Evolutionary conservation across 176 grass and related monocot species (phyloP), one percentile per base, ranked within the genome.

Genomic region (Lolium perenne): DNA sequence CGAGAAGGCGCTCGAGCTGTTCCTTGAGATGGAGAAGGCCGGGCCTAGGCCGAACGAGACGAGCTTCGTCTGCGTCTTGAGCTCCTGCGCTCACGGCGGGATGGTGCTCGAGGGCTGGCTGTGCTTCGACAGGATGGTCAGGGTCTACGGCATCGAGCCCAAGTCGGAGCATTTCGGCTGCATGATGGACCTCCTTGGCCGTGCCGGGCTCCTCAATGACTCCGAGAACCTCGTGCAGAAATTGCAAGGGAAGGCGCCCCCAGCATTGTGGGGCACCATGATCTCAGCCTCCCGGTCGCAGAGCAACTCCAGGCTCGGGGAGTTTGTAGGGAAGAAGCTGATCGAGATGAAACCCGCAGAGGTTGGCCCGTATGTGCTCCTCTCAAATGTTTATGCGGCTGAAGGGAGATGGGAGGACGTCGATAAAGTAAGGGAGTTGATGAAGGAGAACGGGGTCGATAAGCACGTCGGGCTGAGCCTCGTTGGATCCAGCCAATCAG

Each of bases 31-130:
- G 91, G 91, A 95, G 76, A 91, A 61, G 47, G 62, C 17, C 53
- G 88, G 88, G 18, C 80, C 71, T 8, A 57, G 26, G 29, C 93
- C 86, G 13, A 95, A 89, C 6, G 86, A 91, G 57, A 79, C 88
- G 0, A 89, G 91, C 40, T 95, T 95, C 71, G 77, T 95, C 22
- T 92, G 88, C 21, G 5, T 92, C 58, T 48, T 95, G 63, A 95
- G 91, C 82, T 92, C 90, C 11, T 92, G 90, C 21, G 83, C 91
- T 29, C 93, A 95, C 46, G 88, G 81, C 32, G 86, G 91, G 7
- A 45, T 95, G 90, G 77, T 95, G 71, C 87, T 95, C 20, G 93
- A 95, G 84, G 93, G 90, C 6, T 95, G 88, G 88, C 79, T 81
- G 86, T 95, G 90, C 80, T 95, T 95, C 1, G 88, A 92, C 53